Evolutionary conservation across 345 rosid species (phyloP), one percentile per base, ranked within the genome.

Genomic region (Stellera chamaejasme): DNA sequence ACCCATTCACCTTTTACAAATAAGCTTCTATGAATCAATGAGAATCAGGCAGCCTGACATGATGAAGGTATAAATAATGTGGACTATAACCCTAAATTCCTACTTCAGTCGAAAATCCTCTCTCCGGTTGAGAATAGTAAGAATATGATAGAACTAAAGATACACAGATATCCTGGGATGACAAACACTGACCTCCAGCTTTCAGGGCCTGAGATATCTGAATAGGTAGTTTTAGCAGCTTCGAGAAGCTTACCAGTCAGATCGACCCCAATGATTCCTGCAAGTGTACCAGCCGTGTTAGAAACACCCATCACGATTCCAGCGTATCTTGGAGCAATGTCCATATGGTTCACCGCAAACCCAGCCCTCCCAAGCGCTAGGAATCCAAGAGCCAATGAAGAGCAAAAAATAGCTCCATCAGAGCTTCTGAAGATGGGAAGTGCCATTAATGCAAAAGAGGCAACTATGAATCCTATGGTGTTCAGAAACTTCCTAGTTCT

Each of bases 251-350:
- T 59, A 16, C 99, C 97, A 9, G 96, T 89, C 65, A 89, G 60
- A 65, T 82, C 88, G 15, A 93, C 99, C 64, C 99, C 99, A 45
- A 89, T 64, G 53, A 93, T 82, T 52, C 97, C 99, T 16, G 97
- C 99, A 52, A 93, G 71, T 28, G 99, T 93, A 36, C 99, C 97
- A 12, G 97, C 99, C 8, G 99, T 93, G 63, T 93, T 93, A 2
- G 99, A 93, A 68, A 93, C 94, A 16, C 96, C 96, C 99, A 93
- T 93, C 51, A 89, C 89, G 25, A 89, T 89, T 50, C 99, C 96
- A 0, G 99, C 99, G 53, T 93, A 89, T 71, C 85, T 77, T 1
- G 99, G 99, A 47, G 99, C 94, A 59, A 93, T 93, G 67, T 93
- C 99, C 97, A 93, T 89, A 71, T 89, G 99, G 73, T 93, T 93